Conservation (phyloP, 306 rosid genomes). For the Cucumis melo region DNA sequence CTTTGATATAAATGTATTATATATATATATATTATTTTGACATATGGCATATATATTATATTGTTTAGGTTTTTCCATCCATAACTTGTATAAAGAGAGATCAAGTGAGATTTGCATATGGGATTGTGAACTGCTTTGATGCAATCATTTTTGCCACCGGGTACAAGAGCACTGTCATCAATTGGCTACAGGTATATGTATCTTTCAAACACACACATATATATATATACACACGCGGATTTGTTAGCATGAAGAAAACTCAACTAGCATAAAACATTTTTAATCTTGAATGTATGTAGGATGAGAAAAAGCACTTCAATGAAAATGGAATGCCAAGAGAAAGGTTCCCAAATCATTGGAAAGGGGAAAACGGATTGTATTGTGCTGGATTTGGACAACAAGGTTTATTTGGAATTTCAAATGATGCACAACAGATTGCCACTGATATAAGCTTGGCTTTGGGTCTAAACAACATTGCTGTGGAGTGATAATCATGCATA, state of each 20-base stretch:
- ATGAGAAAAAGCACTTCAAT: conserved; percentile 26
- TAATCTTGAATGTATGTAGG: conserved; percentile 11
- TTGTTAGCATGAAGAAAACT: too few relatives aligned
- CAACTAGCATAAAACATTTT: too few relatives aligned
- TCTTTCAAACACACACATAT: too few relatives aligned
- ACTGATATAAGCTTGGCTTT: conserved; percentile 15
- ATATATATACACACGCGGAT: too few relatives aligned
- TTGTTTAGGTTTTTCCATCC: conserved; percentile 24
- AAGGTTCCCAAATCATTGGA: conserved; percentile 42
- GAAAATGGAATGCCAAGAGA: conserved; percentile 47
- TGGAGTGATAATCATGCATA: background rate
- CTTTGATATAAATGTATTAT: too few relatives aligned
- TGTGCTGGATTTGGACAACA: conserved; percentile 37
- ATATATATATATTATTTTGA: too few relatives aligned
- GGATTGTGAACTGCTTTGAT: conserved; percentile 20
- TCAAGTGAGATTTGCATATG: conserved; percentile 26
- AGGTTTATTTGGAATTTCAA: conserved; percentile 36
- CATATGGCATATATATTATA: too few relatives aligned
- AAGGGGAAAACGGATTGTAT: conserved; percentile 30
- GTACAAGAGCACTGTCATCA: conserved; percentile 33
- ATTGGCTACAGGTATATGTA: conserved; percentile 72
- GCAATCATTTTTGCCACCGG: conserved; percentile 60
- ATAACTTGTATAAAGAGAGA: conserved; percentile 16
- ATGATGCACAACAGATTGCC: conserved; percentile 34
- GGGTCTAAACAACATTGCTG: background rate